Base-by-base conservation (phyloP, 371 early-diverging fungal genomes). In the Dichotomocladium elegans region DNA sequence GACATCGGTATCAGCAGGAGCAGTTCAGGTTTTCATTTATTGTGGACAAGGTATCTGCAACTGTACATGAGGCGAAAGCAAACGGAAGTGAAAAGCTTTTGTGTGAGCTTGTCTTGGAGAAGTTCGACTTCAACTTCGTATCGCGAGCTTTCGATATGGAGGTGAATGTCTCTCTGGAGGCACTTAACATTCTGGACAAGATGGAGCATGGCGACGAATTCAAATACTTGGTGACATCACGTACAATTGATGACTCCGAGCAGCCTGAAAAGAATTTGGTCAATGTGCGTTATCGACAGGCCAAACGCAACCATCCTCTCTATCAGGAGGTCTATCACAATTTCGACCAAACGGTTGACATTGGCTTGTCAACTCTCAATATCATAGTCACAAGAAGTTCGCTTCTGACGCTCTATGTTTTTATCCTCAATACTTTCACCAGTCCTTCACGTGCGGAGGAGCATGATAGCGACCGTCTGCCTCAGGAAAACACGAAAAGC, bases 341-440 rank as follows among this genome's bases (percentile, higher is more conserved):
- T 4, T 68, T 82, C 50, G 87, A 90, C 22, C 88, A 88, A 52
- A 74, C 77, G 2, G 81, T 91, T 0, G 85, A 85, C 34, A 76
- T 91, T 3, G 65, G 74, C 8, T 64, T 93, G n/a, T 88, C 88
- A 3, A 82, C 83, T 3, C 63, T 91, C 9, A 83, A 83, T 5
- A 64, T 91, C 40, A 71, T 86, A 41, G 71, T 91, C 3, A 85
- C 86, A n/a, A 77, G 87, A 43, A 81, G 80, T 44, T 84, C 86
- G 15, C 72, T 93, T 4, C 56, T 92, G 28, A 76, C 81, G 2
- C 58, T 89, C 3, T 89, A 92, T 57, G 89, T 90, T 55, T 91
- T 87, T 55, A 70, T 91, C 12, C 73, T 93, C 43, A 74, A 72
- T 28, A 91, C 92, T 3, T 93, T 93, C 44, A 82, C 74, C 0